Base-by-base conservation (phyloP, 139 green algal species). In the Coccomyxa sp. region DNA sequence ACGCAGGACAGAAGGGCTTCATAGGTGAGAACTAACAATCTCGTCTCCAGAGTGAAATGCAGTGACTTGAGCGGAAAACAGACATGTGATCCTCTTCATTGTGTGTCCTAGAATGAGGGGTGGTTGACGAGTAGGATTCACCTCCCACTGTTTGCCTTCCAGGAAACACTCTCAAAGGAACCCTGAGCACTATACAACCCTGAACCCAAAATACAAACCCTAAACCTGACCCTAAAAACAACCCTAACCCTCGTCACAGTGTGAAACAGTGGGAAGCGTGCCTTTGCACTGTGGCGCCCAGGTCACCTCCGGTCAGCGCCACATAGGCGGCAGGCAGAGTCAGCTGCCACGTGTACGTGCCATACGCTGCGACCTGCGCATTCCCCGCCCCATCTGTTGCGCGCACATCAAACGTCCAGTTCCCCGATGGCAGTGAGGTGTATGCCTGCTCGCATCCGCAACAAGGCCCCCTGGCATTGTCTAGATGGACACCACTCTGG, bases 321-420 rank as follows among this genome's bases (percentile, higher is more conserved):
- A 51, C 78, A 58, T 58, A 82, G 27, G 58, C 58, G 58, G 75
- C 10, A 7, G 38, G 38, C 59, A 66, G 13, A 58, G 7, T 79
- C 71, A 83, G 68, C 18, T 58, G 66, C 63, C 90, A 91, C 0
- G 86, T 68, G 38, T 83, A 82, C 14, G 79, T 60, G 23, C 67
- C 17, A 7, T 77, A 58, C 15, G 79, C 83, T 1, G 76, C 58
- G 25, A 66, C 81, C 76, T 89, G 84, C 15, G 79, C 18, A 71
- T 92, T 92, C 57, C 89, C 89, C 16, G 88, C 86, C 11, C 51
- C 75, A 63, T 93, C 88, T 0, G 87, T 63, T 1, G 81, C 88
- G n/a, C 81, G 81, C 17, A 85, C 68, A 57, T 67, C n/a, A 30
- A 88, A 82, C 27, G 68, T 83, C 74, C 77, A 85, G 45, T 68